Conservation (phyloP, 2,329 filamentous ascomycete genomes). For the Anisogramma anomala region DNA sequence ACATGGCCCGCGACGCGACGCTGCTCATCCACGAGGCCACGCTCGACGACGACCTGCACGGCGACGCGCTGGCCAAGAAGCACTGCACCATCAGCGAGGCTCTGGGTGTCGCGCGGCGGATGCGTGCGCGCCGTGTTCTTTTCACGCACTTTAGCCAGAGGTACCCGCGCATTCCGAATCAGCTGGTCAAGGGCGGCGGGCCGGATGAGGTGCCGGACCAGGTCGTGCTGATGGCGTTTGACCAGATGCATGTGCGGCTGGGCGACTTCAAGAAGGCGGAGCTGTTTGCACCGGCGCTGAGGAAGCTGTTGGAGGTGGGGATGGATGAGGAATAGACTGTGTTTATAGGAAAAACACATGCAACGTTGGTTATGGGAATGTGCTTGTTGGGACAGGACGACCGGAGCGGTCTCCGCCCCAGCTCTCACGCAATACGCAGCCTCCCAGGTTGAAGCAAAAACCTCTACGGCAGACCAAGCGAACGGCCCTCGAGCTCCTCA, state of each 20-base stretch:
- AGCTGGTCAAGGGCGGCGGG: slow-evolving; percentile 14
- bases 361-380: too few relatives aligned
- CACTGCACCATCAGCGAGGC: slow-evolving; percentile 86
- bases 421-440: too few relatives aligned
- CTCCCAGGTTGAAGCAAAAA: too few relatives aligned
- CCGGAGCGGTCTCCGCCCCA: too few relatives aligned
- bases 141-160: slow-evolving; percentile 93
- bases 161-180: slow-evolving; percentile 58
- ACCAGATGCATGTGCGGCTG: slow-evolving; percentile 64
- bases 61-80: slow-evolving; percentile 75
- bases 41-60: slow-evolving; percentile 73
- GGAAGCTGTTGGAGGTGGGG: slow-evolving; percentile 40
- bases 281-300: slow-evolving; percentile 48
- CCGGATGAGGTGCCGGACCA: slow-evolving; percentile 28
- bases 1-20: slow-evolving; percentile 62
- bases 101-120: slow-evolving; percentile 60
- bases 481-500: too few relatives aligned
- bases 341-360: too few relatives aligned
- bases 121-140: slow-evolving; percentile 70
- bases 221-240: slow-evolving; percentile 63
- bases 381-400: neutral
- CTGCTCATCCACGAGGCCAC: slow-evolving; percentile 92
- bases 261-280: slow-evolving; percentile 59
- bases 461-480: too few relatives aligned
- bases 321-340: slow-evolving; percentile 18